These are phyloP conservation scores for Psilocybe sp. DNA, from an alignment of 768 basidiomycete species.

Conservation along the genomic window DNA sequence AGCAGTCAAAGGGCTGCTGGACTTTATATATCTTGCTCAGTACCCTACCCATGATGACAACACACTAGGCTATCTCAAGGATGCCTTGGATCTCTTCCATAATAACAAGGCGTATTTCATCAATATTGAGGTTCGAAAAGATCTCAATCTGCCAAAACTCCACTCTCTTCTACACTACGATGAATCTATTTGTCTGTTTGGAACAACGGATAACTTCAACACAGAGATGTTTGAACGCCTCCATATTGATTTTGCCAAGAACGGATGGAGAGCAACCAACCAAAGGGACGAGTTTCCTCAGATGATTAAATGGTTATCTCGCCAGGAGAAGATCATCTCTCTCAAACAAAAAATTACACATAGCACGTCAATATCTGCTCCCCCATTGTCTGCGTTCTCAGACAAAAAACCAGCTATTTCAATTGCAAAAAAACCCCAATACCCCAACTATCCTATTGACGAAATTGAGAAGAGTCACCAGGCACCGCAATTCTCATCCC, in stretches of 20 bases:
- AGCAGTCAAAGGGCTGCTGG: constrained; percentile 19
- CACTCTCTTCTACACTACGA: constrained; percentile 18
- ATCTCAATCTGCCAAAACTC: constrained; percentile 33
- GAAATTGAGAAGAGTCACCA: too few species aligned
- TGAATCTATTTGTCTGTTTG: constrained; percentile 20
- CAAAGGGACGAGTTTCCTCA: constrained; percentile 26
- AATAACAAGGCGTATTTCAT: constrained; percentile 9
- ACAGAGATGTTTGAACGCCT: constrained; percentile 30
- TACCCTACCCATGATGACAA: constrained; percentile 21
- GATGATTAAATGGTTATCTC: constrained; percentile 34
- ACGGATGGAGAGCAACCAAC: constrained; percentile 23
- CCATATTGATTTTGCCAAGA: constrained; percentile 38
- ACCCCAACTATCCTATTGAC: too few species aligned
- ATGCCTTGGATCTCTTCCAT: constrained; percentile 10
- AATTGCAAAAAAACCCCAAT: too few species aligned
- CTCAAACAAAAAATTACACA: not conserved
- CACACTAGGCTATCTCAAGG: constrained; percentile 11
- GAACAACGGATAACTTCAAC: constrained; percentile 28
- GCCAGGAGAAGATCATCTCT: constrained; percentile 27
- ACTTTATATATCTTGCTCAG: constrained; percentile 29
- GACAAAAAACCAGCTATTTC: too few species aligned
- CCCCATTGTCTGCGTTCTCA: too few species aligned
- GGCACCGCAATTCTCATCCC: too few species aligned
- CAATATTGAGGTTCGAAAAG: constrained; percentile 9
- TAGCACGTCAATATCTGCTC: too few species aligned